phyloP scores from a whole-genome alignment of 257 asterid species.

The Gentiana straminea region DNA sequence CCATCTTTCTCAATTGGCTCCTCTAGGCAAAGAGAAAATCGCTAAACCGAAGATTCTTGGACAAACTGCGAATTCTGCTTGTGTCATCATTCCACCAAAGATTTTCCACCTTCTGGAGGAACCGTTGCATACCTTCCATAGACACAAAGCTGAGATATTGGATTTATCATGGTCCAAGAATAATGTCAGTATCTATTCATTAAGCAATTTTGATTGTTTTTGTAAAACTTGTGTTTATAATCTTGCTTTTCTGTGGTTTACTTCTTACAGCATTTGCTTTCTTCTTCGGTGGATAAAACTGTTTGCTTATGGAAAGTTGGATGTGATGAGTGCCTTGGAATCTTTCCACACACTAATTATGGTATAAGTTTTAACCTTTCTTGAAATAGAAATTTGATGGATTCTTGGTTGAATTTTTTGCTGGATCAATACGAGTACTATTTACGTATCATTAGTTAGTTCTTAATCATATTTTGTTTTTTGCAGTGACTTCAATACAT shows the following conservation, averaged over 20 bases:
- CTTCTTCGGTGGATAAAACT: conserved; percentile 82
- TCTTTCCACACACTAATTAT: conserved; percentile 68
- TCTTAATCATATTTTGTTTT: conserved; percentile 9
- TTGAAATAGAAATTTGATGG: not conserved
- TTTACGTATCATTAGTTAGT: conserved; percentile 3
- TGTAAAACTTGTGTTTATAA: not conserved
- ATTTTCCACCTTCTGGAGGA: conserved; percentile 65
- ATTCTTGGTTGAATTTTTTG: not conserved
- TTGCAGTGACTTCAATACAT: conserved; percentile 81
- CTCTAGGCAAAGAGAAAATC: conserved; percentile 46
- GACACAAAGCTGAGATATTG: conserved; percentile 64
- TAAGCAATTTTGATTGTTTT: not conserved
- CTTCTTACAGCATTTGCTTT: conserved; percentile 57
- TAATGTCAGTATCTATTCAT: conserved; percentile 44
- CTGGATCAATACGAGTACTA: not conserved
- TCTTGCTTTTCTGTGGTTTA: conserved; percentile 4
- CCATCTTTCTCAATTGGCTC: conserved; percentile 57
- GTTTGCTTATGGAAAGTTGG: conserved; percentile 94
- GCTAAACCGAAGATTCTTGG: conserved; percentile 27
- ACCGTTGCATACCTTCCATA: conserved; percentile 63
- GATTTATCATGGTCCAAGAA: conserved; percentile 81
- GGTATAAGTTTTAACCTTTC: conserved; percentile 32
- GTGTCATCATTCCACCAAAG: conserved; percentile 65
- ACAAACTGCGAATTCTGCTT: conserved; percentile 67
- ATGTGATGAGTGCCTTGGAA: conserved; percentile 54